phyloP scores from a whole-genome alignment of 495 filamentous ascomycete genomes.

The Geopyxis carbonaria region DNA sequence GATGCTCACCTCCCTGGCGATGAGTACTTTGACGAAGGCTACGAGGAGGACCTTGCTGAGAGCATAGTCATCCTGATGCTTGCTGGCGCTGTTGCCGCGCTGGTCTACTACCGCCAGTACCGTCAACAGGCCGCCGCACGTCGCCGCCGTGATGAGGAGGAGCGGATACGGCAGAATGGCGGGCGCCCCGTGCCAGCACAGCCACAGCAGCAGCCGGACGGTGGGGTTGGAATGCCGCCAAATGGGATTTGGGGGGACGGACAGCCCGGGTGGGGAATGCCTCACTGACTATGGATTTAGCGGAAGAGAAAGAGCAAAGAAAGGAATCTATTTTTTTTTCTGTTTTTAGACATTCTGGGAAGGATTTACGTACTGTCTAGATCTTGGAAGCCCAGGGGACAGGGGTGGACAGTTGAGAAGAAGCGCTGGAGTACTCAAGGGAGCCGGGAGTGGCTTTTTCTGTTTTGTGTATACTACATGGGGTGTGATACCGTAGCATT shows the following conservation, averaged over 20 bases:
- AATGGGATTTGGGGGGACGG: slow-evolving; percentile 7
- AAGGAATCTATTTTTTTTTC: background rate
- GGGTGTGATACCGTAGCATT: too few relatives aligned
- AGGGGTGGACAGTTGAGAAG: background rate
- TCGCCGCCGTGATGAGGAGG: slow-evolving; percentile 8
- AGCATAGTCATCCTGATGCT: slow-evolving; percentile 67
- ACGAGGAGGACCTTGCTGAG: slow-evolving; percentile 66
- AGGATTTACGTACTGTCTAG: background rate
- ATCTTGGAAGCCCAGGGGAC: background rate
- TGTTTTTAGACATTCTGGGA: background rate
- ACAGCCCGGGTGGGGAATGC: slow-evolving; percentile 18
- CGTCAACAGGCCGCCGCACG: slow-evolving; percentile 39
- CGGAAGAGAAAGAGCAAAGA: background rate
- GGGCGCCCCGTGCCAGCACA: background rate
- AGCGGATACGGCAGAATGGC: too few relatives aligned
- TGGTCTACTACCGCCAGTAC: slow-evolving; percentile 73
- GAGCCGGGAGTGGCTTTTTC: background rate
- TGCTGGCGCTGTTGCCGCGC: slow-evolving; percentile 51
- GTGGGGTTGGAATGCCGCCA: slow-evolving; percentile 3
- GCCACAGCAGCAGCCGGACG: slow-evolving; percentile 3
- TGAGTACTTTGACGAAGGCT: slow-evolving; percentile 41
- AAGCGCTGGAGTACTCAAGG: background rate
- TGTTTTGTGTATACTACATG: too few relatives aligned
- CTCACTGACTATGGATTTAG: slow-evolving; percentile 11
- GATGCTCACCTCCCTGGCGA: slow-evolving; percentile 10